These are phyloP conservation scores for Leucosporidium scottii DNA, from an alignment of 768 basidiomycete genomes.

Conservation along the genomic window DNA sequence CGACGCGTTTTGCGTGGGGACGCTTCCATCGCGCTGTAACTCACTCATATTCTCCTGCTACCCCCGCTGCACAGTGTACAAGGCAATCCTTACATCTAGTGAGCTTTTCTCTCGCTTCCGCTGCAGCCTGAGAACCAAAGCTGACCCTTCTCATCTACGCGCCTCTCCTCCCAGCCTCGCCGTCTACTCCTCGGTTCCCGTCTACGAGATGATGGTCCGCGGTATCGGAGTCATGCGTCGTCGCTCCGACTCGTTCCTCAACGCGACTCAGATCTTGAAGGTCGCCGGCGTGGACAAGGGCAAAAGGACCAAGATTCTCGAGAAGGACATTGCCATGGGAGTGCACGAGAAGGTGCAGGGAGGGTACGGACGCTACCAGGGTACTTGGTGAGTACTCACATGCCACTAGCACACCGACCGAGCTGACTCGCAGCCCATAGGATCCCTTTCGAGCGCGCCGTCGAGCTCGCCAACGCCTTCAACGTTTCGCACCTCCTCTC, in stretches of 20 bases:
- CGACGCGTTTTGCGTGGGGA: neutral
- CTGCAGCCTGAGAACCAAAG: neutral
- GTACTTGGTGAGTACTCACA: constrained; percentile 69
- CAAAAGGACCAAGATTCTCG: constrained; percentile 78
- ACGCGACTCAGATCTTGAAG: constrained; percentile 98
- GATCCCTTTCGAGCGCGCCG: constrained; percentile 92
- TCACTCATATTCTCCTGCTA: neutral
- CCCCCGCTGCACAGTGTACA: constrained; percentile 18
- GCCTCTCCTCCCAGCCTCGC: constrained; percentile 36
- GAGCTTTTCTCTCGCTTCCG: neutral
- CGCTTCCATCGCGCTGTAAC: neutral
- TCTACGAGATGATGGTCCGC: constrained; percentile 45
- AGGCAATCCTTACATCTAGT: constrained; percentile 34
- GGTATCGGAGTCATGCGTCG: constrained; percentile 98
- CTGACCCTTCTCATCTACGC: neutral
- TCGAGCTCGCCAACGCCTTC: constrained; percentile 85
- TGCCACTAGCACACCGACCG: neutral
- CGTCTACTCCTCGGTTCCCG: constrained; percentile 38
- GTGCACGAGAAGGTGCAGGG: constrained; percentile 88
- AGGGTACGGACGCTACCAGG: constrained; percentile 98
- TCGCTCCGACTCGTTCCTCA: constrained; percentile 87
- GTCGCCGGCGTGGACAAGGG: constrained; percentile 98
- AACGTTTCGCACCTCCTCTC: constrained; percentile 80
- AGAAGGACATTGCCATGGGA: constrained; percentile 83
- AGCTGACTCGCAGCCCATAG: constrained; percentile 45